Evolutionary conservation across 352 stramenopile species (phyloP), one percentile per base, ranked within the genome.

Genomic region (Pythium plurisporium): DNA sequence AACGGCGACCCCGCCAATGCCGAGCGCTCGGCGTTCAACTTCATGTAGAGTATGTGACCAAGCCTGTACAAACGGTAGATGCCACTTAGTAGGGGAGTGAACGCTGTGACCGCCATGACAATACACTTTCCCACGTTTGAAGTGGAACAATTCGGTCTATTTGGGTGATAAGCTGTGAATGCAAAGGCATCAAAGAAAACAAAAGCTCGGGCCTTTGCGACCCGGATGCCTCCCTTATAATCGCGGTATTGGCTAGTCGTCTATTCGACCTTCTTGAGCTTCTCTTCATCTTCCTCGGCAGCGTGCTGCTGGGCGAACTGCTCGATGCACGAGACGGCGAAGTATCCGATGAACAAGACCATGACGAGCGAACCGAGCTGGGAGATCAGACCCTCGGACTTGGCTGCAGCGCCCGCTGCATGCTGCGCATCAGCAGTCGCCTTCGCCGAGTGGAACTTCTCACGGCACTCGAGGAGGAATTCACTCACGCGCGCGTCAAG

Each of bases 251-350:
- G n/a, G n/a, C n/a, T n/a, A n/a, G n/a, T 12, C 31, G 4, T 41
- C 46, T 73, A 75, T 43, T 76, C 65, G 42, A 76, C 40, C 69
- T 91, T 93, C 72, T 87, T 87, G 48, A 95, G 64, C 70, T 81
- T 89, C 73, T 91, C 71, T 50, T 94, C 86, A 55, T 96, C 87
- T 67, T 94, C 80, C 53, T 93, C 82, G 38, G 87, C 87, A 1
- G 83, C 84, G 59, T 95, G 86, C 59, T 95, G 86, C 68, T 96
- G 87, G 26, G 87, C 86, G 57, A 96, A 94, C 65, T 96, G 83
- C 68, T 94, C 86, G 49, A 96, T 88, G 67, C 86, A 95, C 69
- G 83, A 95, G 48, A 95, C 74, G 6, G 88, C 84, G 65, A 96
- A 96, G 74, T 91, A 96, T 19, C 59, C 77, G 41, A 96, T 96